Base-by-base conservation (phyloP, 177 flowering plant genomes). In the Vitis hybrid region DNA sequence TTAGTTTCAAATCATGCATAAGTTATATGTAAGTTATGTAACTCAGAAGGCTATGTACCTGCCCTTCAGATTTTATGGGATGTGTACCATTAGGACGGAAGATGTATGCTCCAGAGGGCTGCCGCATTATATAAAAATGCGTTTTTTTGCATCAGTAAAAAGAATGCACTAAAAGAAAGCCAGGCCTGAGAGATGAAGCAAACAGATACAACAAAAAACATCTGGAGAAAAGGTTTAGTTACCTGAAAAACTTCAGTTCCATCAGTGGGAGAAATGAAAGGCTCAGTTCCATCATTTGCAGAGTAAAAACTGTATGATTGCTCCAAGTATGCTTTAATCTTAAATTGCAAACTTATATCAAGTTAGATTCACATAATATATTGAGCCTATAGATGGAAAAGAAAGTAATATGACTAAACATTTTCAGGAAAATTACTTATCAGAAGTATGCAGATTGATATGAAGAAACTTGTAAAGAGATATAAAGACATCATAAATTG, bases 71-170 rank as follows among this genome's bases (percentile, higher is more conserved):
- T 65, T 77, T 76, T 67, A 90, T 80, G 59, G 78, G 74, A 81
- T 70, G 80, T 69, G 92, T 85, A 51, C 83, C 89, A 86, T 90
- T 92, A 69, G 97, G 98, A 60, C 98, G 98, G 79, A 94, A 94
- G 71, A 94, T 70, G 78, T 92, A 92, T 57, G 98, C 97, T 64
- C 97, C 97, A 63, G 97, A 84, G 59, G 92, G 90, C 98, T 93
- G 75, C 63, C 29, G 0, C 29, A 26, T 26, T 26, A 26, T 26
- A 3, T 26, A 26, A 26, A 26, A 26, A 26, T 26, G 29, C 0
- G 29, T 26, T 26, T 26, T 26, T 26, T 26, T 26, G 29, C 29
- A 26, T 26, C 29, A 26, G 29, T 70, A 68, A 60, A 75, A 60
- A 48, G 15, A 68, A 61, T 66, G 66, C 14, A 53, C 10, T 51